Evolutionary conservation across 164 flowering plant species (phyloP).

Genomic region (Vitis labrusca): DNA sequence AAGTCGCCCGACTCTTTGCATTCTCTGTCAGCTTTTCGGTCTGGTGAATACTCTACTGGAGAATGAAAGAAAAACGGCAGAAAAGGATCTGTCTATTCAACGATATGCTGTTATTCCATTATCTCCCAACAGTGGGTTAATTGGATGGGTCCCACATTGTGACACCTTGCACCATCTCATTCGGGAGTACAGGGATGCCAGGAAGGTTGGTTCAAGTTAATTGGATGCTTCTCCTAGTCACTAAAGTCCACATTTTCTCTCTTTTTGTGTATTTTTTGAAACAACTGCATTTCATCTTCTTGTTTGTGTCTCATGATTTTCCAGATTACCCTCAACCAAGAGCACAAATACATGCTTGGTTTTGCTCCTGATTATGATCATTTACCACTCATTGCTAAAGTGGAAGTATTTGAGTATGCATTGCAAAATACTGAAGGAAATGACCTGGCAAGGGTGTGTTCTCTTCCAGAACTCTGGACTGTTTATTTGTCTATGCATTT

Average conservation of each 20-base stretch:
- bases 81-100: slow-evolving; percentile 92
- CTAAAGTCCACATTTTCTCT: not conserved
- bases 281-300: slow-evolving; percentile 1
- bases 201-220: slow-evolving; percentile 62
- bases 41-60: slow-evolving; percentile 90
- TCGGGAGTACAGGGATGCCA: slow-evolving; percentile 91
- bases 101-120: slow-evolving; percentile 91
- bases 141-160: slow-evolving; percentile 97
- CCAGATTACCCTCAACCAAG: slow-evolving; percentile 89
- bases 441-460: slow-evolving; percentile 79
- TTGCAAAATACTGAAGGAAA: slow-evolving; percentile 89
- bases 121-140: slow-evolving; percentile 95
- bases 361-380: slow-evolving; percentile 97
- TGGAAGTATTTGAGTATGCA: slow-evolving; percentile 95
- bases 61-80: slow-evolving; percentile 85
- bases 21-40: slow-evolving; percentile 77
- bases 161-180: slow-evolving; percentile 95
- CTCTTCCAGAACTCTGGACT: not conserved
- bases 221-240: not conserved
- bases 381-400: slow-evolving; percentile 94
- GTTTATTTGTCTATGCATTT: not conserved
- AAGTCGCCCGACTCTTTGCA: not conserved
- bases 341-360: slow-evolving; percentile 86
- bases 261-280: not conserved
- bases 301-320: slow-evolving; percentile 14